Percentiles rank a stretch among this genome's conserved stretches.
Evolutionary conservation across 2,329 filamentous ascomycete species (phyloP).

Genomic region (Aspergillus sclerotialis): DNA sequence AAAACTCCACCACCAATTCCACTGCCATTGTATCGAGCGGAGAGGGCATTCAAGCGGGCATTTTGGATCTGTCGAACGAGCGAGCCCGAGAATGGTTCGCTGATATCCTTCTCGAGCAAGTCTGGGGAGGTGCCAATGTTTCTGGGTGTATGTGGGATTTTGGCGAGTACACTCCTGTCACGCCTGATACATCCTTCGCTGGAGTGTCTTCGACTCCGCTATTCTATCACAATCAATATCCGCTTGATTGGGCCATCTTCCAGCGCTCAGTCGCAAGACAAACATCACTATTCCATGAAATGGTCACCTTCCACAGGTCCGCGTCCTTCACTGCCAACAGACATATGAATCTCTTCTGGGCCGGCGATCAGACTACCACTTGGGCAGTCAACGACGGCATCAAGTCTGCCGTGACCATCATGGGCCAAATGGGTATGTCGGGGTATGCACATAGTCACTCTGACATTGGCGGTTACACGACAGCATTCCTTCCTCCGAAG

Average conservation of each 20-base stretch:
- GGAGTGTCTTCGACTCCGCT: constrained; percentile 20
- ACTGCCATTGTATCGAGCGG: constrained; percentile 30
- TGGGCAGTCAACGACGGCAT: constrained; percentile 29
- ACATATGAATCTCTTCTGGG: constrained; percentile 34
- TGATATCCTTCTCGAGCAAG: constrained; percentile 24
- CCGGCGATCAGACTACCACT: constrained; percentile 29
- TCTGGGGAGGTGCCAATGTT: constrained; percentile 30
- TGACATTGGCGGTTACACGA: constrained; percentile 32
- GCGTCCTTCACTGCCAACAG: constrained; percentile 24
- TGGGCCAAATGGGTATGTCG: constrained; percentile 30
- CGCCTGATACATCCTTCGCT: constrained; percentile 17
- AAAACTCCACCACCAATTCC: constrained; percentile 26
- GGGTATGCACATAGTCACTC: constrained; percentile 29
- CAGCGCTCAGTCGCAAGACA: constrained; percentile 23
- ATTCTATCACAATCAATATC: constrained; percentile 31
- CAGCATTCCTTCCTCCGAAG: constrained; percentile 15
- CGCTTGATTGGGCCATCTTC: constrained; percentile 25
- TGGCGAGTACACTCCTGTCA: constrained; percentile 29
- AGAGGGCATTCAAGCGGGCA: constrained; percentile 29
- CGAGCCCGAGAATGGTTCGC: constrained; percentile 25
- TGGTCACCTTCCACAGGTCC: constrained; percentile 29
- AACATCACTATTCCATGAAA: constrained; percentile 20
- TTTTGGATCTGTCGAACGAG: constrained; percentile 31
- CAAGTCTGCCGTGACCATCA: constrained; percentile 26
- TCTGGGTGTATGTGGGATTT: constrained; percentile 31